phyloP scores from a whole-genome alignment of 2,329 filamentous ascomycete species.

The Claviceps citrina region DNA sequence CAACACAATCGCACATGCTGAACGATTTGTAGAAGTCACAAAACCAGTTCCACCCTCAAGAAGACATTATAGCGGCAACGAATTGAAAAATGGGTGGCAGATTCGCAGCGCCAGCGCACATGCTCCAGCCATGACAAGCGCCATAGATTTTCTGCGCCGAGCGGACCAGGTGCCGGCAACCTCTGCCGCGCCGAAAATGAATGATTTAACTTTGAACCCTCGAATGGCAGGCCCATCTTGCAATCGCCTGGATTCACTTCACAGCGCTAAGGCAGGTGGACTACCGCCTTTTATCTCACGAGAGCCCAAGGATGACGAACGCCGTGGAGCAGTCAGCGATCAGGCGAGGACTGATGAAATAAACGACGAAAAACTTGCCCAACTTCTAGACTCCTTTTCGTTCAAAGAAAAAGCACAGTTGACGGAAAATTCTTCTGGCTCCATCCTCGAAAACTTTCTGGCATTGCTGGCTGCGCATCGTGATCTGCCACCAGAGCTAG shows the following conservation, averaged over 20 bases:
- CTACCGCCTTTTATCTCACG: background rate
- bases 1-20: background rate
- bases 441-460: constrained; percentile 4
- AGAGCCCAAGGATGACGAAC: background rate
- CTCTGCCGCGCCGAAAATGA: background rate
- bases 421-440: background rate
- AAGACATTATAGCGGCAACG: constrained; percentile 1
- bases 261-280: background rate
- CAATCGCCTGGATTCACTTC: background rate
- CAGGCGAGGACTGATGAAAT: background rate
- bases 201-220: too few species aligned
- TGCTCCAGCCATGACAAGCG: background rate
- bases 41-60: background rate
- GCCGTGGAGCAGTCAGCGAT: background rate
- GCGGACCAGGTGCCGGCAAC: background rate
- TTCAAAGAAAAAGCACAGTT: constrained; percentile 1
- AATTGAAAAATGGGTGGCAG: constrained; percentile 2
- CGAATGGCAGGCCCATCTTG: background rate
- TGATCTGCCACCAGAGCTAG: background rate
- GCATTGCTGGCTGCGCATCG: constrained; percentile 1
- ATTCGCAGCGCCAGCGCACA: background rate
- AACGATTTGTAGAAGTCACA: background rate
- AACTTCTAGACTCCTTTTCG: constrained; percentile 3
- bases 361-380: constrained; percentile 1
- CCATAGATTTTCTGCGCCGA: constrained; percentile 4